Base-by-base conservation (phyloP, 129 eudicot genomes). In the Tagetes patula region DNA sequence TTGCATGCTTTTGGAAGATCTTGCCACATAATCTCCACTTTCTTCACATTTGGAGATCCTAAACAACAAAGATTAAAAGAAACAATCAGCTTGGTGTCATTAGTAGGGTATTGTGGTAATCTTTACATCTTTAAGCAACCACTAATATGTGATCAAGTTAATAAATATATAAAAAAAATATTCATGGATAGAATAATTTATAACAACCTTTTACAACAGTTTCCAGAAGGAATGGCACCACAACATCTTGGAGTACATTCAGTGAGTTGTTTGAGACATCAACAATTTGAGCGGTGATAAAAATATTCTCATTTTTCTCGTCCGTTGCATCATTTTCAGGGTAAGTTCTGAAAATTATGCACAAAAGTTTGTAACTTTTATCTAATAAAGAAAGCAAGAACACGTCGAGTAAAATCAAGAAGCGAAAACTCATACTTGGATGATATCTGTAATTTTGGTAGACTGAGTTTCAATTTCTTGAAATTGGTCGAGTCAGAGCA, bases 11-110 rank as follows among this genome's bases (percentile, higher is more conserved):
- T 75, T 67, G 82, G 74, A 46, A 39, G 70, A 71, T 94, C 98
- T 81, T 76, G 81, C 98, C 98, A 94, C 66, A 83, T 77, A 73
- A 94, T 90, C 74, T 94, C 96, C 68, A 94, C 97, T 88, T 90
- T 88, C 78, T 90, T 82, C 56, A 94, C 90, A 75, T 88, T 84
- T 8, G 73, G 31, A 73, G 83, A 90, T 79, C 98, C 98, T 94
- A 75, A 61, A 34, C 8, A 48, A 67, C 47, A 54, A 2, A 27
- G 47, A 43, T 31, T 13, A 32, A 30, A 53, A 63, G 36, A 55
- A 37, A 7, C 5, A 14, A 43, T 10, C 48, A 43, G 8, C 6
- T 43, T 43, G 47, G 47, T 43, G 6, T 2, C 47, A 4, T 3
- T 43, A 47, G 52, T 8, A 11, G 14, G 52, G 52, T 47, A 47